Evolutionary conservation across 1,284 basidiomycete species (phyloP), one percentile per base, ranked within the genome.

Genomic region (Neonothopanus nambi): DNA sequence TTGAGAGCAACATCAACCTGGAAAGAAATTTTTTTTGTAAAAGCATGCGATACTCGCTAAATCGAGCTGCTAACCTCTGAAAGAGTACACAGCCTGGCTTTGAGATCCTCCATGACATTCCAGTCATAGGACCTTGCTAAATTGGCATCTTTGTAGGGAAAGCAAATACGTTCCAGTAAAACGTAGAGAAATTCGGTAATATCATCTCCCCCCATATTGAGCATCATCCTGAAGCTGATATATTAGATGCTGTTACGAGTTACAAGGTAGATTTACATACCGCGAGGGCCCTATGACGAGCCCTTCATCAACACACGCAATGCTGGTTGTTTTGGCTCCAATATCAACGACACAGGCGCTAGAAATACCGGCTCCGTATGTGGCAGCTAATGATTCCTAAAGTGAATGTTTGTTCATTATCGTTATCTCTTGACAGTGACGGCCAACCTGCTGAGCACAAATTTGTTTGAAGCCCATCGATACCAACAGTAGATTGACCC

Each of bases 261-360:
- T 26, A 21, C 36, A 42, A 39, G 24, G 17, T 51, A 48, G 30
- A 33, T 33, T 2, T 40, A 57, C 70, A 44, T 62, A 91, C 93
- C 96, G 84, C 3, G 93, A 94, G 61, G 99, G 97, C 2, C 89
- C 69, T 23, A 95, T 74, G 13, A 99, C 84, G 47, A 96, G 69
- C 1, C 97, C 97, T 65, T 99, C 97, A 59, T 99, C 97, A 6
- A 99, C 91, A 65, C 96, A 98, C 0, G 95, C 87, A 48, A 99
- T 85, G 59, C 84, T 92, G 2, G 91, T 95, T 57, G 81, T 84
- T 21, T 80, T 81, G 5, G 95, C 89, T 9, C 97, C 97, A 51
- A 99, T 86, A 66, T 99, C 94, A 33, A 99, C 91, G 3, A 99
- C 92, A 65, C 96, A 98, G 11, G 95, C 95, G 59, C 86, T 90